A percentile compares a stretch with the other conserved stretches of the same genome.
These are phyloP conservation scores for Trichosanthes truncata DNA, from an alignment of 306 rosid genomes.

Conservation along the genomic window DNA sequence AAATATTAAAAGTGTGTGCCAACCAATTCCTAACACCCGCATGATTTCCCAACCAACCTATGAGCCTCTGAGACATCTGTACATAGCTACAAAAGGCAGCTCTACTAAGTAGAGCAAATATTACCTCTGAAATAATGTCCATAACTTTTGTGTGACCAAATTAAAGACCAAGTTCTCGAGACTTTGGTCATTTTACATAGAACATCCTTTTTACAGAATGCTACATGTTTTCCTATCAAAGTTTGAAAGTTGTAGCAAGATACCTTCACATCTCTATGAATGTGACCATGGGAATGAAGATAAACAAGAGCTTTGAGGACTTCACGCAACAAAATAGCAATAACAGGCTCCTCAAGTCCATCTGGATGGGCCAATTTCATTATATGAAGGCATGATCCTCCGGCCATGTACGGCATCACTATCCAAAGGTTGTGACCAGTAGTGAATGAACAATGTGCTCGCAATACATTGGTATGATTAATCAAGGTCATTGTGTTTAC, in stretches of 20 bases:
- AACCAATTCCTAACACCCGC: neutral
- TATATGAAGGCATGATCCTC: slow-evolving; percentile 95
- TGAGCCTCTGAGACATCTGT: neutral
- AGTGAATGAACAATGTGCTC: slow-evolving; percentile 92
- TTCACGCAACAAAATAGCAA: slow-evolving; percentile 78
- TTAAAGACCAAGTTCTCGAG: neutral
- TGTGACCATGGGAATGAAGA: slow-evolving; percentile 89
- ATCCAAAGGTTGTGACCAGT: slow-evolving; percentile 90
- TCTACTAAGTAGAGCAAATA: neutral
- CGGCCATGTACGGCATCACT: slow-evolving; percentile 99
- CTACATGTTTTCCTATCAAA: neutral
- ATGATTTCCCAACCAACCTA: neutral
- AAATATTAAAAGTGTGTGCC: neutral
- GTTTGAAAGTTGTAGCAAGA: neutral
- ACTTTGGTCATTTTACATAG: neutral
- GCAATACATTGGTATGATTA: slow-evolving; percentile 71
- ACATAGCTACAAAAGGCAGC: neutral
- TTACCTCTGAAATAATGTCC: neutral
- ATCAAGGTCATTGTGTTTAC: slow-evolving; percentile 81
- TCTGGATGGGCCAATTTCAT: slow-evolving; percentile 73
- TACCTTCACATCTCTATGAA: slow-evolving; percentile 98
- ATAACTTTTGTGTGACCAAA: neutral
- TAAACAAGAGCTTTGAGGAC: slow-evolving; percentile 92
- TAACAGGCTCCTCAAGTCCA: slow-evolving; percentile 92
- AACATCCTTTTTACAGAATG: neutral